Base-by-base conservation (phyloP, 108 stramenopile genomes). In the Seminavis robusta region DNA sequence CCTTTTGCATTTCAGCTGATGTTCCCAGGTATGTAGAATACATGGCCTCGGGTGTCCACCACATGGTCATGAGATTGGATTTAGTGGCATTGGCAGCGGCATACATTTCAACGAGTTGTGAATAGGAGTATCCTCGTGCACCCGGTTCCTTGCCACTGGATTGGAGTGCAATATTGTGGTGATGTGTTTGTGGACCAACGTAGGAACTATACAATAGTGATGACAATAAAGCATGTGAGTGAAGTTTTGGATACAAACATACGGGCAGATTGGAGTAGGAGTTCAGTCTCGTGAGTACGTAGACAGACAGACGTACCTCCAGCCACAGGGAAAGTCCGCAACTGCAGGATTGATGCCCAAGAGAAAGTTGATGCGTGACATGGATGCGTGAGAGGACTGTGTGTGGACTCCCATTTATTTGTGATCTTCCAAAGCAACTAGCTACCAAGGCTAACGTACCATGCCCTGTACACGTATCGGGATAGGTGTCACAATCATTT, bases 1-100 rank as follows among this genome's bases (percentile, higher is more conserved):
- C 52, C 30, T 59, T 58, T 39, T 60, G 52, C 19, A n/a, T n/a
- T n/a, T n/a, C n/a, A n/a, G n/a, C n/a, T n/a, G n/a, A n/a, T n/a
- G n/a, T n/a, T n/a, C n/a, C n/a, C n/a, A n/a, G n/a, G n/a, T n/a
- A n/a, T n/a, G n/a, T n/a, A n/a, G n/a, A n/a, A n/a, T n/a, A n/a
- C n/a, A n/a, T n/a, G n/a, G n/a, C n/a, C 15, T 77, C 76, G 0
- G 76, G 70, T 30, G n/a, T 31, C 52, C 55, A 77, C 65, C 70
- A 77, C 41, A 47, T 57, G 19, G 61, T 42, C 21, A 72, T 43
- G 15, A 72, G 47, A 50, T 63, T 30, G 0, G 65, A 67, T 38
- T 68, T 36, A 21, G 70, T 77, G 17, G 67, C 66, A 52, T 70
- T 61, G 0, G 74, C 69, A 3, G 74, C 74, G 10, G 47, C 31